Conservation (phyloP, 2,329 filamentous ascomycete genomes). For the Ceratocystis destructans region DNA sequence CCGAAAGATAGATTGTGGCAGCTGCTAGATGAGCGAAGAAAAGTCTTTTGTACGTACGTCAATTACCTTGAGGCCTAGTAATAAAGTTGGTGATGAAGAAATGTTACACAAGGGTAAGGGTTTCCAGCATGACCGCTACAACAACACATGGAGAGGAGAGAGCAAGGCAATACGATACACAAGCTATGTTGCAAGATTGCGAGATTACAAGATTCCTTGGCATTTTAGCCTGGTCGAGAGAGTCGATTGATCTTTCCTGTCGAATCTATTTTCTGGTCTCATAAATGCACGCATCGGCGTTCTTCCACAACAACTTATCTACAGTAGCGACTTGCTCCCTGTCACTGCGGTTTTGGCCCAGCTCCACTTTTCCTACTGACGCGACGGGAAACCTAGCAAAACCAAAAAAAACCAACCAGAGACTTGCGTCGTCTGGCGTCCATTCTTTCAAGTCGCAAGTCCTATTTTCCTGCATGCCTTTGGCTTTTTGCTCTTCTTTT, state of each 20-base stretch:
- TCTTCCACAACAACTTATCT: background rate
- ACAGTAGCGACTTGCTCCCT: background rate
- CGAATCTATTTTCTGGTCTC: no score
- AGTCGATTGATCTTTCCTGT: no score
- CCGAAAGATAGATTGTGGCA: background rate
- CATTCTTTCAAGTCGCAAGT: background rate
- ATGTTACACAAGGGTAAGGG: constrained; percentile 4
- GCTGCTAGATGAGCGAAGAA: background rate
- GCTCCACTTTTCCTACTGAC: background rate
- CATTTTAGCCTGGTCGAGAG: no score
- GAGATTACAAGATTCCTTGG: no score
- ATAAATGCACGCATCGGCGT: no score
- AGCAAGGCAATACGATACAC: no score
- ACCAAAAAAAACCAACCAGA: background rate
- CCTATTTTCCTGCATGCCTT: background rate
- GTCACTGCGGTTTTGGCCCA: no score
- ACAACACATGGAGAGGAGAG: background rate
- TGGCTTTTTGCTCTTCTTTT: background rate
- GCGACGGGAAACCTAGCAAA: background rate
- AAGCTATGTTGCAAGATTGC: no score
- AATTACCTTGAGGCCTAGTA: background rate
- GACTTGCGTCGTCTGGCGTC: background rate
- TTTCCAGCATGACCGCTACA: background rate
- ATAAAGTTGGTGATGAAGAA: background rate
- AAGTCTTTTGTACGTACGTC: background rate